Evolutionary conservation across 805 yeast genomes (phyloP), one percentile per base, ranked within the genome.

Genomic region (Candida cerambycidarum): DNA sequence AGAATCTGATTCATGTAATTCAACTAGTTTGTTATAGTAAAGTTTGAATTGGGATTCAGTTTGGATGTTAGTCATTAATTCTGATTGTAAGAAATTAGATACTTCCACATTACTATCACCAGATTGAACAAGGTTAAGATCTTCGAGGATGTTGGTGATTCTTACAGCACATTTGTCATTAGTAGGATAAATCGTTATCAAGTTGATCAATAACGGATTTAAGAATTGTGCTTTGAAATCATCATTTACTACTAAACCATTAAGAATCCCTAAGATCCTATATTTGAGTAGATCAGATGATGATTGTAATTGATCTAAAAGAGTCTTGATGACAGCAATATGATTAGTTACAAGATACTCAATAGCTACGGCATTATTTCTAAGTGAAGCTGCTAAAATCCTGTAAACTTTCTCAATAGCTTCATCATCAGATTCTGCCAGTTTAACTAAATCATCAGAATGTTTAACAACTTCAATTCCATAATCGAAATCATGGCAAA

Each of bases 361-460:
- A 2, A 73, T 48, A 0, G 89, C 89, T 2, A 75, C 76, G 2
- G 79, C 80, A 56, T 89, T 89, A 58, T 89, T 89, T 53, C 96
- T 73, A 34, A 89, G 60, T 4, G 90, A 62, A 4, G 87, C 73
- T 0, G 85, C 82, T 44, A 89, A 66, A 21, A 84, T 68, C 46
- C 89, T 69, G 11, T 80, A 75, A 1, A 80, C 59, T 33, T 75
- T 53, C 44, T 88, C 93, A 13, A 9, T 33, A 2, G 24, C 17
- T 4, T 11, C 21, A 5, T 8, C 21, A 4, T 30, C 16, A 30
- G 6, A 6, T 11, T 16, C n/a, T 3, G 19, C 13, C 19, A 34
- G 23, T 23, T 34, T 25, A n/a, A 25, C 11, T 44, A 72, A 67
- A 1, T 69, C 38, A n/a, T 42, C 50, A 0, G 38, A 39, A 6